Evolutionary conservation across 805 yeast species (phyloP), one percentile per base, ranked within the genome.

Genomic region (Lachancea nothofagi): DNA sequence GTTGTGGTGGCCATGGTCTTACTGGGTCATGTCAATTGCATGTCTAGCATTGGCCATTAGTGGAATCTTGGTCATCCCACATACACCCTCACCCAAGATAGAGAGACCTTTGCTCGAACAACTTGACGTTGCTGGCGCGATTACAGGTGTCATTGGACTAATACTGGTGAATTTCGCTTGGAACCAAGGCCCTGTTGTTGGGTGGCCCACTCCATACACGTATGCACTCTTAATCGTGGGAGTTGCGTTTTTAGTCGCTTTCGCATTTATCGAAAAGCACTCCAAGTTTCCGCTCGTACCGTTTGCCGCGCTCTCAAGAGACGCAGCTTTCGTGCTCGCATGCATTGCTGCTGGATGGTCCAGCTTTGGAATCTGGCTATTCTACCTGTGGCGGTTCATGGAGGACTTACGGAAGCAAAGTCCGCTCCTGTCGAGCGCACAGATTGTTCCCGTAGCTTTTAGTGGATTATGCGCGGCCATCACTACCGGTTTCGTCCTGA

Each of bases 101-200:
- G 38, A 15, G 35, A 44, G 33, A 17, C 27, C 36, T 14, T 20
- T 22, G 6, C 13, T 20, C 25, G 25, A 38, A 10, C 41, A 40
- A 5, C 59, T 70, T 38, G 77, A 74, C 50, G 58, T 59, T 38
- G 36, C 54, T 3, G 83, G 83, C 5, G 65, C 77, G 0, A 15
- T 65, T 0, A 50, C 72, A 4, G 85, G 83, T 1, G 67, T 79
- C 3, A 38, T 59, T 3, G 83, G 81, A 0, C 61, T 81, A 31
- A 64, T 78, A 2, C 57, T 81, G 29, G 62, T 81, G 54, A 78
- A 75, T 46, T 74, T 79, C 46, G 73, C 74, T 2, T 75, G 83
- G 77, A 79, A 76, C 47, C 83, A 81, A 52, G 86, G 79, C 3
- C 83, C 86, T 0, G 68, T 70, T 3, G 77, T 64, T 2, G 83